Percentiles rank a stretch among this genome's conserved stretches.
Evolutionary conservation across 148 eudicot species (phyloP).

Genomic region (Talinum fruticosum): DNA sequence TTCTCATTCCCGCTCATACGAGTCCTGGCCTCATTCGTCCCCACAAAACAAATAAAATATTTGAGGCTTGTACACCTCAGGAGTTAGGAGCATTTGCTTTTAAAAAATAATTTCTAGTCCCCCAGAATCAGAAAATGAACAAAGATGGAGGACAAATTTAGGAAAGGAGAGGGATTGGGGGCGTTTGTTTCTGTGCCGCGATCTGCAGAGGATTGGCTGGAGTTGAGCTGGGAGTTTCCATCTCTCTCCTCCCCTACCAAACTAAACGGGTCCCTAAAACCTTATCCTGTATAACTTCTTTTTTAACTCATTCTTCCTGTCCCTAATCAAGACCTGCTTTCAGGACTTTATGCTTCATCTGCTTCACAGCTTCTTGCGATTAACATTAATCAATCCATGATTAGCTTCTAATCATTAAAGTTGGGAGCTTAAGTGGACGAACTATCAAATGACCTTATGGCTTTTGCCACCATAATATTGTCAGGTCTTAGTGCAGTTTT

Average conservation of each 20-base stretch:
- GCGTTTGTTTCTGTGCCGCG: neutral
- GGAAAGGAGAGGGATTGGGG: neutral
- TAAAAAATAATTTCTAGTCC: no score
- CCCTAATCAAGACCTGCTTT: neutral
- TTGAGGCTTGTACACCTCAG: no score
- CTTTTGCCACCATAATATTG: no score
- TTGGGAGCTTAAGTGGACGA: neutral
- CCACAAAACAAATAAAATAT: no score
- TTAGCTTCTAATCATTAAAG: neutral
- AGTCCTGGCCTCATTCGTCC: neutral
- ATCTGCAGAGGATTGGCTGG: neutral
- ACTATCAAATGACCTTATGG: no score
- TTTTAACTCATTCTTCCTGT: neutral
- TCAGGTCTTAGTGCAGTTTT: no score
- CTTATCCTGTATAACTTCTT: neutral
- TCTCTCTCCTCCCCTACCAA: neutral
- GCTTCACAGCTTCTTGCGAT: neutral
- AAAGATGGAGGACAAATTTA: neutral
- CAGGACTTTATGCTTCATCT: no score
- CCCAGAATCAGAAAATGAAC: neutral
- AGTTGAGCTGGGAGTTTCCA: neutral
- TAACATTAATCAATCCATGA: neutral
- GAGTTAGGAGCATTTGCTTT: neutral
- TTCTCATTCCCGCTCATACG: constrained; percentile 4
- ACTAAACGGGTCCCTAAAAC: neutral